phyloP scores from a whole-genome alignment of 139 green algal genomes.

The Diplosphaera chodatii region DNA sequence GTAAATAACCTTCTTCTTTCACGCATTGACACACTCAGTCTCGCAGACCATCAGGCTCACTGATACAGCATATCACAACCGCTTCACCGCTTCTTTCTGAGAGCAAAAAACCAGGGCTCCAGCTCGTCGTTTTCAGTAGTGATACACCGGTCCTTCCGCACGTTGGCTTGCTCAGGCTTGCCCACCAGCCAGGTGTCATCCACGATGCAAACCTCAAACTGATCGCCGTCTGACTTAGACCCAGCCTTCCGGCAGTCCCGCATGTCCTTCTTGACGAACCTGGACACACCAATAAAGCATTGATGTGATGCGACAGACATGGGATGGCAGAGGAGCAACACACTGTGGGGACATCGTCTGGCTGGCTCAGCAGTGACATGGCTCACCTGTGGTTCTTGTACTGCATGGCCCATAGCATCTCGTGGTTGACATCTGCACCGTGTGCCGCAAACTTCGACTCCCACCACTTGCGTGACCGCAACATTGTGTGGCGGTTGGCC shows the following conservation, averaged over 20 bases:
- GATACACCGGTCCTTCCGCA: conserved; percentile 31
- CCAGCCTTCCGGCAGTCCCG: conserved; percentile 32
- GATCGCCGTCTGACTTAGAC: conserved; percentile 21
- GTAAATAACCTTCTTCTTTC: too few species aligned
- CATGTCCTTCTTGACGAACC: conserved; percentile 15
- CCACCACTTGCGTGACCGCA: conserved; percentile 34
- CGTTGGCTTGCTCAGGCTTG: conserved; percentile 33
- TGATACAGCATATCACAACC: too few species aligned
- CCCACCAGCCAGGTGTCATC: conserved; percentile 43
- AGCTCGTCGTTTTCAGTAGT: conserved; percentile 32
- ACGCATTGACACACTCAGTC: too few species aligned
- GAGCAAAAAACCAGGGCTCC: conserved; percentile 42
- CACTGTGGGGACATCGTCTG: too few species aligned
- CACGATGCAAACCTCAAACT: conserved; percentile 40
- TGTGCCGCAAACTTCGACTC: conserved; percentile 28
- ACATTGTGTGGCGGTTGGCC: conserved; percentile 40
- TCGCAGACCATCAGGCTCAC: too few species aligned
- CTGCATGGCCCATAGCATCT: conserved; percentile 39
- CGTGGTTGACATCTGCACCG: conserved; percentile 30
- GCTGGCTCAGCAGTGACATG: background rate
- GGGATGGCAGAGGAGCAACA: too few species aligned
- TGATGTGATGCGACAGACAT: too few species aligned
- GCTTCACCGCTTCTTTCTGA: conserved; percentile 28
- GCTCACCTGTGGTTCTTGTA: conserved; percentile 9
- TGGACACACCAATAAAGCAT: too few species aligned